Conservation (phyloP, 352 stramenopile genomes). For the Phytophthora pistaciae region DNA sequence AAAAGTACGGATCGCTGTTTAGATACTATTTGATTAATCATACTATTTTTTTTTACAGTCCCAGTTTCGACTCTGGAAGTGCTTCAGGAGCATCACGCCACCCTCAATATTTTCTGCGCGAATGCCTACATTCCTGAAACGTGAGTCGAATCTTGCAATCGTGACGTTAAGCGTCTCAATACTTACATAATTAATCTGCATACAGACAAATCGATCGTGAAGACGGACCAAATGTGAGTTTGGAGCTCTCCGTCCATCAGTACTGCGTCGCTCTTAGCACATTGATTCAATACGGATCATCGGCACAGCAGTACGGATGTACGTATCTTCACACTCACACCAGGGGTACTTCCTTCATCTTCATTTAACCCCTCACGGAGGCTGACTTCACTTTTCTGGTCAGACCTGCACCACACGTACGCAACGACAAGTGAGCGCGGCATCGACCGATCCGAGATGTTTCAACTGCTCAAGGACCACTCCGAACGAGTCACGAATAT, state of each 20-base stretch:
- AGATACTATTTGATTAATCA: background rate
- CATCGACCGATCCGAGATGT: constrained; percentile 63
- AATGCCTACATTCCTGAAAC: constrained; percentile 19
- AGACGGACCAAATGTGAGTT: constrained; percentile 5
- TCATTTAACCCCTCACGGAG: background rate
- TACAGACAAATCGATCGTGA: constrained; percentile 12
- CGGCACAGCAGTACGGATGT: constrained; percentile 71
- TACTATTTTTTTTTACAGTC: constrained; percentile 31
- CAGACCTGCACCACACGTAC: constrained; percentile 72
- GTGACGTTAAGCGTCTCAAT: too few species aligned
- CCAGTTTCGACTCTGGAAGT: constrained; percentile 43
- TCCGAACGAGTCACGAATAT: constrained; percentile 27
- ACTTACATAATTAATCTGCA: too few species aligned
- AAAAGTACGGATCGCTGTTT: background rate
- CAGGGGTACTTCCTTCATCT: background rate
- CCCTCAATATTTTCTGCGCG: constrained; percentile 54
- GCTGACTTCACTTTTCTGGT: background rate
- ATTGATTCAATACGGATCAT: constrained; percentile 51
- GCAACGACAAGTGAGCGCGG: constrained; percentile 58
- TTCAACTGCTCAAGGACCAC: constrained; percentile 69
- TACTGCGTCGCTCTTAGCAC: constrained; percentile 58
- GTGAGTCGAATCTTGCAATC: too few species aligned
- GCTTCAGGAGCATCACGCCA: constrained; percentile 52
- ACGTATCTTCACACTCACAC: constrained; percentile 6
- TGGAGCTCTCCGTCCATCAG: constrained; percentile 56